Evolutionary conservation across 345 rosid species (phyloP).

Genomic region (Euclidium syriacum): DNA sequence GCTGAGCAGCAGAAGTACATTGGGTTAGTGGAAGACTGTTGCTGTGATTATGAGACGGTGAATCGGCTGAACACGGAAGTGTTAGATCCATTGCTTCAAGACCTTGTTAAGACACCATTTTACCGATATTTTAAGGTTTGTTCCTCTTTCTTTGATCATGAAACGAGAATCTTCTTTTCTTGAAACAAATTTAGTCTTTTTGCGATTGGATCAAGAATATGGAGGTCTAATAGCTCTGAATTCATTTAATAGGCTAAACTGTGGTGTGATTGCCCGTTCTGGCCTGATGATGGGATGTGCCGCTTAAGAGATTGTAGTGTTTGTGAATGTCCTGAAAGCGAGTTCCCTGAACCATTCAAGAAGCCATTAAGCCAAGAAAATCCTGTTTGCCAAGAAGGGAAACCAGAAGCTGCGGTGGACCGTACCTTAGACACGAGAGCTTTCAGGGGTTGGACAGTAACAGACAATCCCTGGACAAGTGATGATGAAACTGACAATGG

Average conservation of each 20-base stretch:
- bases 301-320: conserved; percentile 91
- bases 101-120: conserved; percentile 76
- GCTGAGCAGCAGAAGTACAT: conserved; percentile 38
- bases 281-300: conserved; percentile 99
- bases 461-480: conserved; percentile 93
- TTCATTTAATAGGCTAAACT: conserved; percentile 57
- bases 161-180: not conserved
- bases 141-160: not conserved
- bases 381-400: conserved; percentile 88
- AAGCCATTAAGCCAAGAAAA: conserved; percentile 59
- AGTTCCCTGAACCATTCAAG: conserved; percentile 79
- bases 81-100: conserved; percentile 72
- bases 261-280: conserved; percentile 97
- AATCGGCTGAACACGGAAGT: conserved; percentile 57
- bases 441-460: conserved; percentile 83
- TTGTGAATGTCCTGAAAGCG: conserved; percentile 92
- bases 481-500: conserved; percentile 96
- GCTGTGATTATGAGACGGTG: conserved; percentile 90
- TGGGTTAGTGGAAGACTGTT: conserved; percentile 86
- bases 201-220: not conserved
- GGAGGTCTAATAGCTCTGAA: conserved; percentile 3
- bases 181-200: not conserved
- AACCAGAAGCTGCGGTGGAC: conserved; percentile 83
- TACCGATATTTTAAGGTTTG: conserved; percentile 87
- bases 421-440: conserved; percentile 72